These are phyloP conservation scores for Botrytis paeoniae DNA, from an alignment of 2,329 filamentous ascomycete genomes.

Conservation along the genomic window DNA sequence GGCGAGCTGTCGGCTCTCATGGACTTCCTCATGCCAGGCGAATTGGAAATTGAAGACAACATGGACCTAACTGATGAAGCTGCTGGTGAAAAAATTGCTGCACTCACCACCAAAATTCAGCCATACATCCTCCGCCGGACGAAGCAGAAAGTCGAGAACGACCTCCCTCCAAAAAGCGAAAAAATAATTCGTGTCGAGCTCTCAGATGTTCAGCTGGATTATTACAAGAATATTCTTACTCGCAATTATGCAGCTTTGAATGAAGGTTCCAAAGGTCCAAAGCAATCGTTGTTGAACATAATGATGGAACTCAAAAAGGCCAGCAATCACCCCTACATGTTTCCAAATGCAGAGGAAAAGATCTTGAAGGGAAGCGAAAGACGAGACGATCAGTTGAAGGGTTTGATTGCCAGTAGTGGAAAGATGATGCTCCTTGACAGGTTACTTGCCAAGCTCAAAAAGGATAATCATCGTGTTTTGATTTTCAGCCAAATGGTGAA, in stretches of 20 bases:
- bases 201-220: conserved; percentile 93
- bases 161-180: conserved; percentile 93
- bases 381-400: conserved; percentile 87
- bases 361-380: conserved; percentile 76
- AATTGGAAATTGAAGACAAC: conserved; percentile 86
- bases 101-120: conserved; percentile 81
- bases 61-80: conserved; percentile 79
- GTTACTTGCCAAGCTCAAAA: conserved; percentile 88
- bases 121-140: conserved; percentile 94
- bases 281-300: conserved; percentile 93
- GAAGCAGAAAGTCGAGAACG: conserved; percentile 95
- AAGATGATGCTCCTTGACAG: conserved; percentile 99
- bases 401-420: conserved; percentile 92
- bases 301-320: conserved; percentile 99
- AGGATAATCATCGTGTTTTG: conserved; percentile 89
- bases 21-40: conserved; percentile 95
- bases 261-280: conserved; percentile 84
- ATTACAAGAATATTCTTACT: conserved; percentile 98
- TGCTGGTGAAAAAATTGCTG: conserved; percentile 81
- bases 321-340: conserved; percentile 98
- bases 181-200: conserved; percentile 98
- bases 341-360: conserved; percentile 86
- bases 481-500: conserved; percentile 99
- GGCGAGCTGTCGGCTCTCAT: conserved; percentile 88
- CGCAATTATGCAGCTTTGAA: conserved; percentile 94